These are phyloP conservation scores for Citrus trifoliata DNA, from an alignment of 345 rosid genomes.

Conservation along the genomic window DNA sequence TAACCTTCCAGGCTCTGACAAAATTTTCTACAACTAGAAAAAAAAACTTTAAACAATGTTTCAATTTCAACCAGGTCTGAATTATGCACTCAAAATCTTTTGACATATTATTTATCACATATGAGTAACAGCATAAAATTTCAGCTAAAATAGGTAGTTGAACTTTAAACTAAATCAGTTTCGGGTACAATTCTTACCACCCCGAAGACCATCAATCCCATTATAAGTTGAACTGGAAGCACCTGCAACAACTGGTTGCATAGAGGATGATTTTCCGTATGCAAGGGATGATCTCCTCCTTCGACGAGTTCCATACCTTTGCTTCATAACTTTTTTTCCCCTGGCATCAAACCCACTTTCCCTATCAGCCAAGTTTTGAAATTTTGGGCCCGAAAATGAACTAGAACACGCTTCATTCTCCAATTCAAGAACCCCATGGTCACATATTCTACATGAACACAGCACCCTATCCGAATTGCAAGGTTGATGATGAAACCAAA, in stretches of 20 bases:
- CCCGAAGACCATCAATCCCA: conserved; percentile 25
- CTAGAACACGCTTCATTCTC: conserved; percentile 26
- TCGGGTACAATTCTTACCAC: conserved; percentile 26
- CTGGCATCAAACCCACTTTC: conserved; percentile 39
- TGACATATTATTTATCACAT: neutral
- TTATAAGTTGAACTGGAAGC: conserved; percentile 14
- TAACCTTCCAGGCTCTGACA: neutral
- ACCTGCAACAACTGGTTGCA: conserved; percentile 21
- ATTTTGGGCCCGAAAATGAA: conserved; percentile 25
- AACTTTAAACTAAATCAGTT: neutral
- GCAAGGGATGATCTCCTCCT: conserved; percentile 39
- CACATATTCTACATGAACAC: conserved; percentile 13
- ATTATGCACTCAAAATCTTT: neutral
- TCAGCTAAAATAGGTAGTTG: neutral
- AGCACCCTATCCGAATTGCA: conserved; percentile 8
- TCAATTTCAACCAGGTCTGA: neutral
- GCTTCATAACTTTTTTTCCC: conserved; percentile 46
- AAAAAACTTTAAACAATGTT: neutral
- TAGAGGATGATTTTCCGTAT: conserved; percentile 28
- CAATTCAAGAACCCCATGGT: conserved; percentile 19
- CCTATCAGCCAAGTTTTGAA: conserved; percentile 27
- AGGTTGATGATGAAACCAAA: conserved; percentile 33
- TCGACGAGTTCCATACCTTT: conserved; percentile 33
- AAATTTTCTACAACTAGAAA: neutral
- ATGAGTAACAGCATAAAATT: neutral